Base-by-base conservation (phyloP, 164 flowering plant genomes). In the Aristolochia californica region DNA sequence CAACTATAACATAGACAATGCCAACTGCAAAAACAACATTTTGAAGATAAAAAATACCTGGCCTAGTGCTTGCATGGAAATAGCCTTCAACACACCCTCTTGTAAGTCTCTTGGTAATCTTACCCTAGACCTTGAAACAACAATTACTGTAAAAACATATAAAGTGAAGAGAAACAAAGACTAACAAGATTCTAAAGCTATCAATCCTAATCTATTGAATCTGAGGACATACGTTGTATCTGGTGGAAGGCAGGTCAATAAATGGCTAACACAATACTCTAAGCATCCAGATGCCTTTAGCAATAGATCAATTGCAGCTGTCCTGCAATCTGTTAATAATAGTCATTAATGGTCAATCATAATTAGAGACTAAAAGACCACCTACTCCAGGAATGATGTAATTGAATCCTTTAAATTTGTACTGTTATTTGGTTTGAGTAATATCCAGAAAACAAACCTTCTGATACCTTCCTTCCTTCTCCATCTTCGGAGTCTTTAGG, bases 231-330 rank as follows among this genome's bases (percentile, higher is more conserved):
- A 87, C 97, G 70, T 83, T 12, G 72, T 63, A 25, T 83, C 83
- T 5, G 70, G 72, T 34, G 87, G 80, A 55, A 88, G 58, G 45
- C 53, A 72, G 63, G 55, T 59, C 43, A 83, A 67, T 38, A 87
- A 61, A 55, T 74, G 66, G 25, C 66, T 71, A 38, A 70, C 56
- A 55, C 95, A 86, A 56, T 82, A 82, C 28, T 82, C 81, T 71
- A 88, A 70, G 72, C 78, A 79, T n/a, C 95, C 98, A 1, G 98
- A 72, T 62, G 95, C 96, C 77, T 82, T 87, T 20, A 93, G 78
- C 83, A 93, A 68, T 58, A 93, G 75, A 62, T 88, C 95, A 64
- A 93, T 81, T 58, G 84, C 84, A 57, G 77, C 78, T 64, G 80
- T 80, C 78, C 74, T 83, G 70, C 77, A 74, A 66, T 83, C 98